These are phyloP conservation scores for Quillaja saponaria DNA, from an alignment of 306 rosid species.

Conservation along the genomic window DNA sequence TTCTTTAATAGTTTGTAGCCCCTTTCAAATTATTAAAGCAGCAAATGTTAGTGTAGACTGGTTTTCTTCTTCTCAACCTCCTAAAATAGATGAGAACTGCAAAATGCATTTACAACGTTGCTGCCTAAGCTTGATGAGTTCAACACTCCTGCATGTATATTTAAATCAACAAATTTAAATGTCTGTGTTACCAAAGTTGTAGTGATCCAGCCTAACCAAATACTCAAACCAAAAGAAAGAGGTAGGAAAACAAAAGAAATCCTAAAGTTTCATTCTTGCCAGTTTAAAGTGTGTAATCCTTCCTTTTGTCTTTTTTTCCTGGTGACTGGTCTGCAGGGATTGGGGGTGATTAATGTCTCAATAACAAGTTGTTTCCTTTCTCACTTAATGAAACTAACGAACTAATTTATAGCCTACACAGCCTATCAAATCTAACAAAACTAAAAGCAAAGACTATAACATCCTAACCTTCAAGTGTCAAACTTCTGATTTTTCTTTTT, in stretches of 20 bases:
- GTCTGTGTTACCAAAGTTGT: neutral
- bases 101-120: slow-evolving; percentile 39
- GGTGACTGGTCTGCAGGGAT: neutral
- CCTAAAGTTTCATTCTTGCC: too few relatives aligned
- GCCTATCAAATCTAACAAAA: slow-evolving; percentile 31
- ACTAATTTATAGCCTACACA: slow-evolving; percentile 19
- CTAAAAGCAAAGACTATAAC: slow-evolving; percentile 15
- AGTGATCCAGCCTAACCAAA: neutral
- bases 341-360: neutral
- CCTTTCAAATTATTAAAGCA: slow-evolving; percentile 5
- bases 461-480: slow-evolving; percentile 17
- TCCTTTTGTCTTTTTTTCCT: neutral
- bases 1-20: slow-evolving; percentile 4
- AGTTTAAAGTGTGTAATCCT: neutral
- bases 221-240: too few relatives aligned
- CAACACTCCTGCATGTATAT: slow-evolving; percentile 3
- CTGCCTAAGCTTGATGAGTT: slow-evolving; percentile 26
- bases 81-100: slow-evolving; percentile 29
- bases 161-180: slow-evolving; percentile 3
- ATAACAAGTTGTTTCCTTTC: slow-evolving; percentile 16
- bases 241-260: too few relatives aligned
- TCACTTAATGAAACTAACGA: neutral
- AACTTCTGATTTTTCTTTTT: slow-evolving; percentile 26
- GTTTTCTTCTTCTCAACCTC: slow-evolving; percentile 19
- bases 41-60: slow-evolving; percentile 14